phyloP scores from a whole-genome alignment of 148 eudicot genomes.

The Rhododendron molle region DNA sequence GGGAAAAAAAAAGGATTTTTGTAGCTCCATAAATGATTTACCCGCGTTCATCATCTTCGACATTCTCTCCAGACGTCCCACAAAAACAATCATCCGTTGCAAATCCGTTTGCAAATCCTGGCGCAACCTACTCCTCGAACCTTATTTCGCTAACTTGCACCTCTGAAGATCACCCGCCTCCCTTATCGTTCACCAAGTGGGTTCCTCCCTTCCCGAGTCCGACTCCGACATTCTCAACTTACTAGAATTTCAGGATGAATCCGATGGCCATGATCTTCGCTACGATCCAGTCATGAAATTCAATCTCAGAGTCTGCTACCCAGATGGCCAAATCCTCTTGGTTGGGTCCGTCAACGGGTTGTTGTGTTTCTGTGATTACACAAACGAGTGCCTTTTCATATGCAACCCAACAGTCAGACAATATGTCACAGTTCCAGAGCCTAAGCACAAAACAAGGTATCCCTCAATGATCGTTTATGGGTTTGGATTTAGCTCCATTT shows the following conservation, averaged over 20 bases:
- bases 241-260: not conserved
- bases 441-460: not conserved
- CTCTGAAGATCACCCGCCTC: not conserved
- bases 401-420: not conserved
- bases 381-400: not conserved
- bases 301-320: not conserved
- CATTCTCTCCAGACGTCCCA: not conserved
- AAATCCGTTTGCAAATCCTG: not conserved
- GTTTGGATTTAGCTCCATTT: not conserved
- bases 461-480: not conserved
- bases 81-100: not conserved
- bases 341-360: slow-evolving; percentile 5
- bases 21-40: not conserved
- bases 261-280: not conserved
- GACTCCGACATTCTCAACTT: not conserved
- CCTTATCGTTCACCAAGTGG: not conserved
- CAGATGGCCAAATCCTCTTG: not conserved
- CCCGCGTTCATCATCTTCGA: not conserved
- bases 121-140: not conserved
- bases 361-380: not conserved
- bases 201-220: not conserved
- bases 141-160: not conserved
- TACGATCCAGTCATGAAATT: not conserved
- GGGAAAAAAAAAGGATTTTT: not conserved
- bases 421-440: not conserved